Conservation (phyloP, 305 asterid genomes). For the Caryopteris hybrid region DNA sequence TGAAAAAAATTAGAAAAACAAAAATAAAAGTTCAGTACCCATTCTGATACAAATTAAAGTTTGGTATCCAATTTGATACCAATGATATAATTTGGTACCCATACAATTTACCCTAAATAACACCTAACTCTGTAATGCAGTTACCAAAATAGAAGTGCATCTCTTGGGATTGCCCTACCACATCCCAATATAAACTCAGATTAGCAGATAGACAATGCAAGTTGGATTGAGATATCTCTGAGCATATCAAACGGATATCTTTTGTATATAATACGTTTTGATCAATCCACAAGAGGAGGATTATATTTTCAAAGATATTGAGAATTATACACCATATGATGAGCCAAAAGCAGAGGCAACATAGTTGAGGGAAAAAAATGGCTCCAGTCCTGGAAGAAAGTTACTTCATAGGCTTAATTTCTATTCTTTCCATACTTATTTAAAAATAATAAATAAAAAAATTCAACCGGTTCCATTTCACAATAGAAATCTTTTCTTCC, state of each 20-base stretch:
- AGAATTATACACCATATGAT: background rate
- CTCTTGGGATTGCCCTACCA: background rate
- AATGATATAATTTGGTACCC: too few relatives aligned
- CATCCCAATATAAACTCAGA: background rate
- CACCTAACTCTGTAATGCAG: background rate
- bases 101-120: too few relatives aligned
- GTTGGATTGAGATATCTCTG: background rate
- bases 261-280: background rate
- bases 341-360: background rate
- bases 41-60: too few relatives aligned
- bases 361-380: background rate
- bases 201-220: constrained; percentile 1
- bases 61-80: too few relatives aligned
- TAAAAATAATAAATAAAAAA: too few relatives aligned
- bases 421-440: background rate
- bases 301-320: background rate
- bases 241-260: background rate
- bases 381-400: background rate
- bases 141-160: background rate
- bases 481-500: background rate
- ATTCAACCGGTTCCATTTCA: background rate
- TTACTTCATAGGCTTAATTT: background rate
- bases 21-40: too few relatives aligned
- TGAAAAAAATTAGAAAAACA: too few relatives aligned
- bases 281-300: background rate